Base-by-base conservation (phyloP, 495 filamentous ascomycete species). In the Neurospora sublineolata region DNA sequence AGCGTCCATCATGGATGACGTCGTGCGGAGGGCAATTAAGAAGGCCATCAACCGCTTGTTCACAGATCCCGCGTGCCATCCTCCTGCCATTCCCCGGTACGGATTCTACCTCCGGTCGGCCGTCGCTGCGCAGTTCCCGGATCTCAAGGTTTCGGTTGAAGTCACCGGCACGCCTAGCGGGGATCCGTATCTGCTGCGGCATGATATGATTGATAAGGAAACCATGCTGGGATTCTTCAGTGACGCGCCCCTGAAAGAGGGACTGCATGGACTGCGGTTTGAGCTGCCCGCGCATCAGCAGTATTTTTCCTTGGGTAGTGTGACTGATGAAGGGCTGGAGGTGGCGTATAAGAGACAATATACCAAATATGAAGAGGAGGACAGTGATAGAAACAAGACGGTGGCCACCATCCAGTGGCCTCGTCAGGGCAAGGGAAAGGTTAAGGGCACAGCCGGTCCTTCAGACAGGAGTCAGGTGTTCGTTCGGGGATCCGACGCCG, bases 241-340 rank as follows among this genome's bases (percentile, higher is more conserved):
- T 1, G 52, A 16, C 1, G 52, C 23, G 2, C 52, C 52, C 2
- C 6, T 60, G 12, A 16, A 60, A 60, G 23, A 30, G 0, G 52
- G 27, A 16, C 23, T 60, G 52, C 27, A 33, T 33, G 12, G 27
- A 9, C 12, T 60, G 23, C 12, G 52, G 7, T 60, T 60, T 9
- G 52, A 33, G 23, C 0, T 78, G 68, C 80, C 81, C 2, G 70
- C 76, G 0, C 81, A 83, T 71, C 81, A 83, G 39, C 80, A 82
- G 39, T 70, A 70, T 37, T 83, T 83, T 46, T 40, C 58, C 3
- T 14, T 75, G 16, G 72, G 46, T n/a, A 38, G 10, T 10, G 27
- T 60, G 3, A 60, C 52, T 4, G 6, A 16, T 11, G 3, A 60
- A 0, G 5, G 12, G 4, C 52, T 60, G 1, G 52, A 60, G 52